phyloP scores from a whole-genome alignment of 2,329 filamentous ascomycete species.

The Colletotrichum horii region DNA sequence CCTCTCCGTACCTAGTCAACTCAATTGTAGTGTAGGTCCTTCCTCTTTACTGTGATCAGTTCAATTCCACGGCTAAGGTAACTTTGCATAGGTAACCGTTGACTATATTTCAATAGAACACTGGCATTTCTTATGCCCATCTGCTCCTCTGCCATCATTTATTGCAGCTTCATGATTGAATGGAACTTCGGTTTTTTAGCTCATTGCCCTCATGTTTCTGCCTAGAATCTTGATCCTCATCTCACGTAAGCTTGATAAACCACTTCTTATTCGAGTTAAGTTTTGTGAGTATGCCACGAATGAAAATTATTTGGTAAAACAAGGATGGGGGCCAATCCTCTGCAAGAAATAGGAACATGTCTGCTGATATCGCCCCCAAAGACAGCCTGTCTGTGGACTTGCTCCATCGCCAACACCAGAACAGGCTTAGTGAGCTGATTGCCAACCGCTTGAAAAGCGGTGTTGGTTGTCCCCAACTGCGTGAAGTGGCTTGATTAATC shows the following conservation, averaged over 20 bases:
- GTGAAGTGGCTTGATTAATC: too few species aligned
- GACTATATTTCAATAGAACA: too few species aligned
- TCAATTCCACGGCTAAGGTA: too few species aligned
- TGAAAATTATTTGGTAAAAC: neutral
- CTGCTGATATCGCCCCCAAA: neutral
- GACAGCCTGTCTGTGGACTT: neutral
- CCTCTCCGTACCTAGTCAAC: too few species aligned
- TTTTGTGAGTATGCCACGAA: neutral
- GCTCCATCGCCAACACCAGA: neutral
- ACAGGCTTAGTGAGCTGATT: neutral
- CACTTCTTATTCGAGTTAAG: neutral
- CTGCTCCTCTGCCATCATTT: neutral
- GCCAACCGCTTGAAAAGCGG: neutral
- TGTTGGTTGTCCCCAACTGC: neutral
- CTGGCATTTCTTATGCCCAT: fast-evolving
- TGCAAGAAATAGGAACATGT: neutral
- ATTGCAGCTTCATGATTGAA: neutral
- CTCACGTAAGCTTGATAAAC: neutral
- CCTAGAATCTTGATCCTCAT: neutral
- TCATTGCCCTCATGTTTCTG: neutral
- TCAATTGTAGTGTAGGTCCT: too few species aligned
- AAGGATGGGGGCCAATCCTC: neutral
- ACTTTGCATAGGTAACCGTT: too few species aligned
- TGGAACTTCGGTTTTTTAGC: neutral
- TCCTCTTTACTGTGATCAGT: too few species aligned